Evolutionary conservation across 495 filamentous ascomycete species (phyloP).

Genomic region (Aspergillus diversus): DNA sequence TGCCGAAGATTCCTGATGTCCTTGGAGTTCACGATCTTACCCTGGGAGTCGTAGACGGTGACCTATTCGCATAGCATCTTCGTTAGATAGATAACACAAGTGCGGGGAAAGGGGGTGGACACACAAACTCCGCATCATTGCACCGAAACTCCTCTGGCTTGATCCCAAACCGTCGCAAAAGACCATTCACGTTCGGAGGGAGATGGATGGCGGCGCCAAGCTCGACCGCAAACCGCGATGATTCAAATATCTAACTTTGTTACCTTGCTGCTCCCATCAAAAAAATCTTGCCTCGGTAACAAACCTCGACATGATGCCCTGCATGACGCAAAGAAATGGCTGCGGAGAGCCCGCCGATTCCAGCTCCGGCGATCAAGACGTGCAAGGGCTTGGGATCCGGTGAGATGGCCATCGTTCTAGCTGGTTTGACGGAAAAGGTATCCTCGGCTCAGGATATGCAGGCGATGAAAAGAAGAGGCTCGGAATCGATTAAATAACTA

Average conservation of each 20-base stretch:
- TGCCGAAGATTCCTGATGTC: constrained; percentile 1
- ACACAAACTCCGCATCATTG: constrained; percentile 2
- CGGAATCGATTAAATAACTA: too few relatives aligned
- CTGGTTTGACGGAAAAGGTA: too few relatives aligned
- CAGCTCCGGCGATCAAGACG: constrained; percentile 13
- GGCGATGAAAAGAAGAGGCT: too few relatives aligned
- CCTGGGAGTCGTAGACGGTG: constrained; percentile 6
- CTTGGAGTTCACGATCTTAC: constrained; percentile 1
- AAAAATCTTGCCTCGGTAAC: background rate
- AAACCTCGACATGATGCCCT: constrained; percentile 10
- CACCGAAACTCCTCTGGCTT: background rate
- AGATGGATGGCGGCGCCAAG: constrained; percentile 14
- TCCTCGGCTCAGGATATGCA: too few relatives aligned
- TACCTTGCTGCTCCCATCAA: too few relatives aligned
- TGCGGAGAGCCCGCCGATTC: constrained; percentile 14
- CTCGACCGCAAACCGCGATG: constrained; percentile 4
- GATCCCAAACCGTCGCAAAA: constrained; percentile 5
- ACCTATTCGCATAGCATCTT: background rate
- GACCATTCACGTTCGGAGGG: constrained; percentile 8
- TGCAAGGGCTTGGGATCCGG: background rate
- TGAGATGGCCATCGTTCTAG: too few relatives aligned
- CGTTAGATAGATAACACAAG: too few relatives aligned
- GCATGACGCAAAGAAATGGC: constrained; percentile 9
- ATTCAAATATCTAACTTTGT: constrained; percentile 9
- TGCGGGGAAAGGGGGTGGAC: background rate